Percentiles rank a stretch among this genome's conserved stretches.
Conservation (phyloP, 2,329 filamentous ascomycete genomes). For the Colletotrichum phormii region DNA sequence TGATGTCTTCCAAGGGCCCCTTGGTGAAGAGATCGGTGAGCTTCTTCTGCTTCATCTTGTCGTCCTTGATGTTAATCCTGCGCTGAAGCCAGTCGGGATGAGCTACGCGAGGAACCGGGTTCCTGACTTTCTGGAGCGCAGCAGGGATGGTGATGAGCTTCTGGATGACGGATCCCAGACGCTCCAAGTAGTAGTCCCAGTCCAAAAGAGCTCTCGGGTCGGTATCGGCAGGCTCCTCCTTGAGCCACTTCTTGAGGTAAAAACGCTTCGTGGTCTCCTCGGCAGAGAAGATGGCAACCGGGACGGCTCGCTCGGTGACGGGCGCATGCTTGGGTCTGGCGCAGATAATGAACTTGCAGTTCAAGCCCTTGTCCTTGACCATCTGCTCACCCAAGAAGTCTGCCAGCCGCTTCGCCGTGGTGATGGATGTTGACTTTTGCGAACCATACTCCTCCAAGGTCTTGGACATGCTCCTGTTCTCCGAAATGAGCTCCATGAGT, state of each 20-base stretch:
- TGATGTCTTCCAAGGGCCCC: constrained; percentile 79
- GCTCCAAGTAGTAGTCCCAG: constrained; percentile 97
- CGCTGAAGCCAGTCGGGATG: constrained; percentile 98
- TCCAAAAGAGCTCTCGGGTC: constrained; percentile 92
- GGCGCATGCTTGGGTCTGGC: constrained; percentile 86
- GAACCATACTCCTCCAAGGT: constrained; percentile 94
- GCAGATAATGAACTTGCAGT: constrained; percentile 99
- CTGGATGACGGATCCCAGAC: constrained; percentile 95
- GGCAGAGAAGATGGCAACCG: constrained; percentile 96
- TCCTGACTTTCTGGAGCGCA: constrained; percentile 92
- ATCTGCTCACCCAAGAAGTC: constrained; percentile 98
- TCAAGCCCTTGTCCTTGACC: constrained; percentile 98
- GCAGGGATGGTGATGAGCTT: constrained; percentile 99
- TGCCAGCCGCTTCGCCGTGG: constrained; percentile 91
- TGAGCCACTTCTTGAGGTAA: constrained; percentile 95
- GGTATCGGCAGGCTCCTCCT: constrained; percentile 90
- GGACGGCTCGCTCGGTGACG: constrained; percentile 93
- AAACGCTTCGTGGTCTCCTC: constrained; percentile 88
- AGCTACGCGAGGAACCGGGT: constrained; percentile 91
- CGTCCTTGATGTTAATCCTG: constrained; percentile 93
- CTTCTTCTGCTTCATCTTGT: constrained; percentile 98
- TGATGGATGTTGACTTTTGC: constrained; percentile 99
- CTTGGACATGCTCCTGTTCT: constrained; percentile 98
- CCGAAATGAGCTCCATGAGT: constrained; percentile 98
- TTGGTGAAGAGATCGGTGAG: constrained; percentile 91